Conservation (phyloP, 331 rosid genomes). For the Acacia concinna region DNA sequence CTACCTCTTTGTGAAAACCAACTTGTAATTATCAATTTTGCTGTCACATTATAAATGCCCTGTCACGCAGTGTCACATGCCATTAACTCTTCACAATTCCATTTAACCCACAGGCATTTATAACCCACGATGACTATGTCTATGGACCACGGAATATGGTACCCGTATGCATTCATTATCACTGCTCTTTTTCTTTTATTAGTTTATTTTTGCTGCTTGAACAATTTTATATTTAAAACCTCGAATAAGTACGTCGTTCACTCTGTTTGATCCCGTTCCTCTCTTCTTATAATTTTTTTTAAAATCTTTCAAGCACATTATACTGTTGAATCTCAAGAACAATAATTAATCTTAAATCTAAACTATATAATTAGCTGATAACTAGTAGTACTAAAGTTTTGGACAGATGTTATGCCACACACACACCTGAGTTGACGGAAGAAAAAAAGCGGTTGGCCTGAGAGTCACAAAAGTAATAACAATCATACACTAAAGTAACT, state of each 20-base stretch:
- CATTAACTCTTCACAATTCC: slow-evolving; percentile 11
- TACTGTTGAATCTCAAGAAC: neutral
- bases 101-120: slow-evolving; percentile 23
- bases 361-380: neutral
- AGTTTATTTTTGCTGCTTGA: too few species aligned
- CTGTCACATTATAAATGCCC: slow-evolving; percentile 38
- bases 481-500: neutral
- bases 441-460: neutral
- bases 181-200: neutral
- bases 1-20: neutral
- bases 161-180: neutral
- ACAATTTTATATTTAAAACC: neutral
- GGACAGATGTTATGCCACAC: neutral
- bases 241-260: neutral
- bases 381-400: neutral
- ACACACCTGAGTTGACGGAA: neutral
- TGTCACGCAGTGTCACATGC: slow-evolving; percentile 31
- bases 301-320: neutral
- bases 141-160: slow-evolving; percentile 14
- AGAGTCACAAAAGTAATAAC: slow-evolving; percentile 1
- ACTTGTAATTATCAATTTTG: slow-evolving; percentile 34
- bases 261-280: neutral
- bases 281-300: neutral
- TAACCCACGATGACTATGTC: too few species aligned
- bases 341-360: neutral